Evolutionary conservation across 2,329 filamentous ascomycete species (phyloP).

Genomic region (Fragosphaeria purpurea): DNA sequence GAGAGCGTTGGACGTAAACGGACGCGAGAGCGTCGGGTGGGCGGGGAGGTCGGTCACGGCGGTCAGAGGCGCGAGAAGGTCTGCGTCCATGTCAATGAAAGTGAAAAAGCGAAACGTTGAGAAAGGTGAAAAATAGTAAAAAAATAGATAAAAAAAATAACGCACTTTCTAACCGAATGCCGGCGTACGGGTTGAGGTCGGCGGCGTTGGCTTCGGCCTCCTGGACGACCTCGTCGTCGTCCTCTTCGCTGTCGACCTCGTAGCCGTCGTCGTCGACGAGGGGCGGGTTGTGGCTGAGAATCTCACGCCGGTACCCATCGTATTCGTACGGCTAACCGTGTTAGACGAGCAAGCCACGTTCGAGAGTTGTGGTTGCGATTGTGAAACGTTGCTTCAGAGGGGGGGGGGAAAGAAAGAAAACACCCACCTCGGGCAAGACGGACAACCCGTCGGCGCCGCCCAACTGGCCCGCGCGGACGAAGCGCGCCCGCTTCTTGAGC

Average conservation of each 20-base stretch:
- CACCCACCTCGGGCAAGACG: conserved; percentile 59
- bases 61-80: conserved; percentile 65
- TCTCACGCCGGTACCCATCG: conserved; percentile 60
- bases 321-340: conserved; percentile 37
- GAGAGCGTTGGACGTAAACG: conserved; percentile 65
- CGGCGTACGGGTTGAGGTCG: conserved; percentile 64
- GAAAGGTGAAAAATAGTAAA: not conserved
- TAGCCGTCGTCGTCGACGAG: conserved; percentile 71
- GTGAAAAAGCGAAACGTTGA: not conserved
- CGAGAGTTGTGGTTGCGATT: no score
- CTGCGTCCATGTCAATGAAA: conserved; percentile 28
- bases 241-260: conserved; percentile 62
- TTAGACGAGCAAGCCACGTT: no score
- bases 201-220: conserved; percentile 53
- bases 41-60: conserved; percentile 62
- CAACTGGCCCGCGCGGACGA: conserved; percentile 60
- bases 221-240: conserved; percentile 50
- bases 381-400: no score
- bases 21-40: conserved; percentile 64
- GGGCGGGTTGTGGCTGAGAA: conserved; percentile 64
- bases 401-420: not conserved
- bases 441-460: conserved; percentile 55
- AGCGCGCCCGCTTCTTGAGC: conserved; percentile 63
- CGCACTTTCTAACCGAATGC: conserved; percentile 61
- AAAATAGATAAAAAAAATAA: conserved; percentile 6